These are phyloP conservation scores for Luffa aegyptiaca DNA, from an alignment of 306 rosid species.

Conservation along the genomic window DNA sequence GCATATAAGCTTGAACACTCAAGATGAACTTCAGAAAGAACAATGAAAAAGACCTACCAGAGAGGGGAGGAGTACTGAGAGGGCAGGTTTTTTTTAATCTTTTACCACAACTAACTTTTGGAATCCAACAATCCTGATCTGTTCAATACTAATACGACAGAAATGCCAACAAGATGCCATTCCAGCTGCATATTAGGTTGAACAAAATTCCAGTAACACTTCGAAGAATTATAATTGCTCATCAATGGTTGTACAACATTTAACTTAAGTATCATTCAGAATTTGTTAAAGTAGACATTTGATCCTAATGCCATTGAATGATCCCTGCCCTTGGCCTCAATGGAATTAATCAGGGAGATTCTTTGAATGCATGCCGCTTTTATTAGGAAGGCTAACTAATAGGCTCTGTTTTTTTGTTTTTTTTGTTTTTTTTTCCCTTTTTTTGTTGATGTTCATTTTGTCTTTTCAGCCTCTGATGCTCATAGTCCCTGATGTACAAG, in stretches of 20 bases:
- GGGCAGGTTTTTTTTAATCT: background rate
- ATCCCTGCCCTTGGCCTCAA: background rate
- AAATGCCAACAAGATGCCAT: background rate
- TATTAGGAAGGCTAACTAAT: background rate
- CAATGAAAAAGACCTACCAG: background rate
- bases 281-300: background rate
- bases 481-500: constrained; percentile 94
- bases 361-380: background rate
- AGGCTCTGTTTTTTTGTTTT: background rate
- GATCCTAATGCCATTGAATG: background rate
- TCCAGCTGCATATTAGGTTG: background rate
- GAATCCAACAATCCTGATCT: background rate
- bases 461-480: constrained; percentile 88
- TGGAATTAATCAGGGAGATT: background rate
- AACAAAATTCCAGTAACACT: background rate
- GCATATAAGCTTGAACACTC: background rate
- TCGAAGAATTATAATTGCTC: background rate
- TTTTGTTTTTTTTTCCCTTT: constrained; percentile 18
- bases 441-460: constrained; percentile 22
- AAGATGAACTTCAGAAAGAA: background rate
- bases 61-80: background rate
- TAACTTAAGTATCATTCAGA: background rate
- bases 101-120: background rate
- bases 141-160: background rate
- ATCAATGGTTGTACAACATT: background rate